A percentile compares a stretch with the other conserved stretches of the same genome.
Evolutionary conservation across 257 asterid genomes (phyloP).

Genomic region (Cinchona pubescens): DNA sequence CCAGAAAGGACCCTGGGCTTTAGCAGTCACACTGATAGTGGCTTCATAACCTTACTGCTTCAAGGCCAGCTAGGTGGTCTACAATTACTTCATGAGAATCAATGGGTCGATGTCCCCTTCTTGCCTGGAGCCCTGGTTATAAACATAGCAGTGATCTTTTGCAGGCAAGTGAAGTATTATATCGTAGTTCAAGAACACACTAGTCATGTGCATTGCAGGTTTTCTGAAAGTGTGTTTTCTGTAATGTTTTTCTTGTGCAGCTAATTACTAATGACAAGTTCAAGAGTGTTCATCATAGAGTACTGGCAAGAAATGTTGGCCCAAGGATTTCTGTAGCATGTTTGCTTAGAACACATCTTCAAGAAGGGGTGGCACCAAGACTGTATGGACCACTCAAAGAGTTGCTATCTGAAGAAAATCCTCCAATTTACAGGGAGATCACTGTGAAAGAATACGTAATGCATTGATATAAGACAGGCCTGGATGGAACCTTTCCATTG

Average conservation of each 20-base stretch:
- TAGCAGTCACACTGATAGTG: constrained; percentile 44
- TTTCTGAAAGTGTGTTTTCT: background rate
- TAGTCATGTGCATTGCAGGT: background rate
- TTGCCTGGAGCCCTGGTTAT: constrained; percentile 46
- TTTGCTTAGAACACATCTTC: constrained; percentile 37
- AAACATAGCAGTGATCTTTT: constrained; percentile 51
- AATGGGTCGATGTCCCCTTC: constrained; percentile 50
- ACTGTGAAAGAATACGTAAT: constrained; percentile 14
- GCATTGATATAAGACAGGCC: constrained; percentile 13
- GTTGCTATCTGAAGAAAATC: constrained; percentile 28
- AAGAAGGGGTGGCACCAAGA: constrained; percentile 14
- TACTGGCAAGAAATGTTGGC: constrained; percentile 26
- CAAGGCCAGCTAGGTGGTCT: constrained; percentile 45
- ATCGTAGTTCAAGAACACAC: too few relatives aligned
- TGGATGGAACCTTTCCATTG: background rate
- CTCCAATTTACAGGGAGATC: constrained; percentile 15
- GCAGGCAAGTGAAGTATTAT: constrained; percentile 34
- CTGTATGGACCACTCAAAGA: constrained; percentile 26
- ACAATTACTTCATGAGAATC: constrained; percentile 44
- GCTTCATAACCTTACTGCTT: constrained; percentile 43
- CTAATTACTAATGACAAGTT: constrained; percentile 43
- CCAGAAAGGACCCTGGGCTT: constrained; percentile 28
- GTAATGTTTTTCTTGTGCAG: constrained; percentile 20
- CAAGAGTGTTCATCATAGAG: constrained; percentile 46
- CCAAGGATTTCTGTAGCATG: constrained; percentile 40